Conservation (phyloP, 768 basidiomycete genomes). For the Suillus variegatus region DNA sequence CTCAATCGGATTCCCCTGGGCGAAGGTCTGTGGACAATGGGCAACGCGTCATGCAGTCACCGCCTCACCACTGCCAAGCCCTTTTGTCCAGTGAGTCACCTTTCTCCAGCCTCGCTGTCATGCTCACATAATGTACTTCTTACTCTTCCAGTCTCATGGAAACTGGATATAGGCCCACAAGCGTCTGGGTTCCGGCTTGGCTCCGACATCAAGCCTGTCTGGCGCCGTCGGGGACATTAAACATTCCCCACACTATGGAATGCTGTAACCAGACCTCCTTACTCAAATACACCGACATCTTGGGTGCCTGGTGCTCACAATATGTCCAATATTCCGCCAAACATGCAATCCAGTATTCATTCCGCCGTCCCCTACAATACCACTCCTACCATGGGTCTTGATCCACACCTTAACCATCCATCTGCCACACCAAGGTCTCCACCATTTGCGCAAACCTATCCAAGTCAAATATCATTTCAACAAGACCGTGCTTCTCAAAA, state of each 20-base stretch:
- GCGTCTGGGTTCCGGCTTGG: constrained; percentile 45
- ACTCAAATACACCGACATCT: constrained; percentile 9
- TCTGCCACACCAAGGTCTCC: constrained; percentile 15
- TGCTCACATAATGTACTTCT: constrained; percentile 19
- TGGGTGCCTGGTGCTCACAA: constrained; percentile 12
- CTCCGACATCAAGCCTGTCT: constrained; percentile 49
- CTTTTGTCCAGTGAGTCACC: constrained; percentile 39
- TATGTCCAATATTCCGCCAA: constrained; percentile 8
- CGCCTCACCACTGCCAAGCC: constrained; percentile 31
- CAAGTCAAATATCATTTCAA: constrained; percentile 12
- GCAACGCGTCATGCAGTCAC: constrained; percentile 32
- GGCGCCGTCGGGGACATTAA: constrained; percentile 64
- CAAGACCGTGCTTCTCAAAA: constrained; percentile 3
- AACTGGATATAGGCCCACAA: constrained; percentile 27
- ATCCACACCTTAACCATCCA: constrained; percentile 22
- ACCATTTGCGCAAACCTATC: constrained; percentile 6
- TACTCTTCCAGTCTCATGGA: constrained; percentile 22
- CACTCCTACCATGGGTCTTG: constrained; percentile 19
- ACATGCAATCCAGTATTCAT: constrained; percentile 27
- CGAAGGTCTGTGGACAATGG: constrained; percentile 43
- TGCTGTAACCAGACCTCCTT: constrained; percentile 23
- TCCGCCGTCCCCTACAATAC: constrained; percentile 25
- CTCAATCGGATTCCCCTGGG: constrained; percentile 34
- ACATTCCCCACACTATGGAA: constrained; percentile 38
- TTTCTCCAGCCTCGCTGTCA: constrained; percentile 8